These are phyloP conservation scores for Nakazawaea wickerhamii DNA, from an alignment of 805 yeast species.

Conservation along the genomic window DNA sequence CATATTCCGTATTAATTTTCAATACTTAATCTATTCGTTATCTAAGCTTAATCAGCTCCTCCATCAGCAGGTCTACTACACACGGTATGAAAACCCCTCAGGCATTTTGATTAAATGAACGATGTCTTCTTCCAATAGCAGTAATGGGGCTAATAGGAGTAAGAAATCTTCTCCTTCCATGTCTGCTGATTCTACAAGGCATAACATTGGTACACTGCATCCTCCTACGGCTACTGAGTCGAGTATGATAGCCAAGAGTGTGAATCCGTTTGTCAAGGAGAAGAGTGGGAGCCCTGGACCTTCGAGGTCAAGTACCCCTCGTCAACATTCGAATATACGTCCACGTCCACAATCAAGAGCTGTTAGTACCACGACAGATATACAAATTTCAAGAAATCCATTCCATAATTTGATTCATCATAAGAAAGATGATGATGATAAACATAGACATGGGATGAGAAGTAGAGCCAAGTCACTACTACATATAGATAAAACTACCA, in stretches of 20 bases:
- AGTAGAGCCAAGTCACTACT: constrained; percentile 11
- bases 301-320: background rate
- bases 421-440: background rate
- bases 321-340: background rate
- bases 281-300: background rate
- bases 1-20: too few relatives aligned
- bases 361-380: background rate
- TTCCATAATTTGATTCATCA: constrained; percentile 10
- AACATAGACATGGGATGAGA: background rate
- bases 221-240: background rate
- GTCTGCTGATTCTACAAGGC: background rate
- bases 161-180: background rate
- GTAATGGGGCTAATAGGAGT: background rate
- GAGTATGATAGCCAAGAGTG: background rate
- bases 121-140: background rate
- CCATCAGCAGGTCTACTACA: too few relatives aligned
- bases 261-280: background rate
- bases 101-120: too few relatives aligned
- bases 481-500: background rate
- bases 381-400: constrained; percentile 6
- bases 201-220: background rate
- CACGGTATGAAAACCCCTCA: too few relatives aligned
- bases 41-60: too few relatives aligned
- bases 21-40: too few relatives aligned
- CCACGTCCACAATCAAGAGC: background rate